Conservation (phyloP, 306 rosid species). For the Cicer yamashitae region DNA sequence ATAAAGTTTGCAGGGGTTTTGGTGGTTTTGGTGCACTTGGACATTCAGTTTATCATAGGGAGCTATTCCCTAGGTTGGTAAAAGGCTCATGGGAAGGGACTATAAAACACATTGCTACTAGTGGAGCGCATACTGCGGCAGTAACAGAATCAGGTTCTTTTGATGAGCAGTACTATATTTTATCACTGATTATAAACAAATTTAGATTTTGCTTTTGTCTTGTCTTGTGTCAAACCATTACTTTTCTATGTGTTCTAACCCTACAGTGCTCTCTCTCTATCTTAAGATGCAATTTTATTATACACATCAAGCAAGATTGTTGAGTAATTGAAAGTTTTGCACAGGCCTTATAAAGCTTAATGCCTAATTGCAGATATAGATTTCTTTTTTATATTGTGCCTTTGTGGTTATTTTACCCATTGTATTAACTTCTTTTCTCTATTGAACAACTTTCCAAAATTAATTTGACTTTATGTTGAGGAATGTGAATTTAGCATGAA, state of each 20-base stretch:
- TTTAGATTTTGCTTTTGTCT: background rate
- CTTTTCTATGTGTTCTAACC: background rate
- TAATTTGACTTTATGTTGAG: constrained; percentile 10
- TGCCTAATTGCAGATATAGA: constrained; percentile 17
- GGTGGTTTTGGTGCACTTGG: constrained; percentile 99
- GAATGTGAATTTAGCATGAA: constrained; percentile 7
- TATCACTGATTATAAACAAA: background rate
- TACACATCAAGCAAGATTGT: background rate
- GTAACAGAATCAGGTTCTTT: constrained; percentile 73
- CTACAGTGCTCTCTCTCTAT: background rate
- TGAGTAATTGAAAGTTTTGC: background rate
- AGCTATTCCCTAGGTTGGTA: constrained; percentile 80
- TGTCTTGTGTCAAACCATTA: constrained; percentile 10
- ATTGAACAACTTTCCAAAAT: background rate
- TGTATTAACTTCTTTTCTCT: background rate
- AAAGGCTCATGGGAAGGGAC: constrained; percentile 81
- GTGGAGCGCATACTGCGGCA: constrained; percentile 94
- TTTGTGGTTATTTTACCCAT: too few relatives aligned
- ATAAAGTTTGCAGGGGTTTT: constrained; percentile 92
- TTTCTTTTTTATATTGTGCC: constrained; percentile 10
- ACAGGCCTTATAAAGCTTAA: background rate
- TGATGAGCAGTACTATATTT: constrained; percentile 11
- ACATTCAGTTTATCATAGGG: constrained; percentile 81
- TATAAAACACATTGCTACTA: constrained; percentile 77
- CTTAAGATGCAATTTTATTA: background rate